phyloP scores from a whole-genome alignment of 768 basidiomycete species.

The Hericium alpestre region DNA sequence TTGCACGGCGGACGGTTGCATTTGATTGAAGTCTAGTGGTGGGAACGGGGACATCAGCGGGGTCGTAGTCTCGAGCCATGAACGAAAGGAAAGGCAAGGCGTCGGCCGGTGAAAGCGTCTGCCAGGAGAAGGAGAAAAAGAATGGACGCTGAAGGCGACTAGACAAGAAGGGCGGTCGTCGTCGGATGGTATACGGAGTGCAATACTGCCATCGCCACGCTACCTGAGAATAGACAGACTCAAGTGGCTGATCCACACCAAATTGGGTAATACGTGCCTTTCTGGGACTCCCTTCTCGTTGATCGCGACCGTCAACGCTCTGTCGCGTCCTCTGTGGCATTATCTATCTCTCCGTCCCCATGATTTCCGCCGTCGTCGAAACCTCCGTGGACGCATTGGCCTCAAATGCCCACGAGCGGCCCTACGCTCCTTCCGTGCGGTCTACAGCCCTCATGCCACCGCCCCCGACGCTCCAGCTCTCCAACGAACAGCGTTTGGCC shows the following conservation, averaged over 20 bases:
- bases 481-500: slow-evolving; percentile 10
- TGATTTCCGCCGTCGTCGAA: not conserved
- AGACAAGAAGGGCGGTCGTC: not conserved
- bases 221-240: no score
- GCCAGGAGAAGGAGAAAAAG: slow-evolving; percentile 2
- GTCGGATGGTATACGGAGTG: no score
- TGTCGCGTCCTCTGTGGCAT: not conserved
- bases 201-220: no score
- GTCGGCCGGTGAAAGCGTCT: slow-evolving; percentile 9
- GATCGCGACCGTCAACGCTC: not conserved
- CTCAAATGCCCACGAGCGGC: not conserved
- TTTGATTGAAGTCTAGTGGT: slow-evolving; percentile 21
- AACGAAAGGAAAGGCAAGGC: slow-evolving; percentile 7
- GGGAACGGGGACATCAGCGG: slow-evolving; percentile 12
- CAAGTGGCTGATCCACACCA: not conserved
- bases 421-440: not conserved
- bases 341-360: not conserved
- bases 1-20: slow-evolving; percentile 71
- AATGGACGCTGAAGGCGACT: not conserved
- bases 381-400: not conserved
- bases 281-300: not conserved
- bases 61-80: slow-evolving; percentile 7
- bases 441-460: not conserved
- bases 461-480: not conserved
- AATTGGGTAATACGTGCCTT: not conserved